Evolutionary conservation across 495 filamentous ascomycete genomes (phyloP).

Genomic region (Neurospora sp.): DNA sequence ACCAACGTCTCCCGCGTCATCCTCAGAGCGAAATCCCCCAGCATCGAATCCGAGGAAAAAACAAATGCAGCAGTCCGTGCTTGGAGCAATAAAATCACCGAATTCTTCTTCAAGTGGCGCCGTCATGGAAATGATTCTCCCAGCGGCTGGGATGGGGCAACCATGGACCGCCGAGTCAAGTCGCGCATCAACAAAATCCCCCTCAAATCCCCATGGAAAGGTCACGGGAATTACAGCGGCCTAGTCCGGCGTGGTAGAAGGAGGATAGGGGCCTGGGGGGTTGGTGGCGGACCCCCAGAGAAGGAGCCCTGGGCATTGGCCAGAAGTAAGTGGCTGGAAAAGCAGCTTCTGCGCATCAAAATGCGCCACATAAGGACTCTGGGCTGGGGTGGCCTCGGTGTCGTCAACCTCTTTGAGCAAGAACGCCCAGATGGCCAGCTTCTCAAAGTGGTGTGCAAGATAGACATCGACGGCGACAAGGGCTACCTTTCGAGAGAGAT

Average conservation of each 20-base stretch:
- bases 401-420: background rate
- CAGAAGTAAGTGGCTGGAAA: background rate
- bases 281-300: background rate
- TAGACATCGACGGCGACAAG: background rate
- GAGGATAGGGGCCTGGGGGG: background rate
- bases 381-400: background rate
- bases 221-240: background rate
- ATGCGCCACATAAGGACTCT: background rate
- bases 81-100: background rate
- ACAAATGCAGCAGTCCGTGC: background rate
- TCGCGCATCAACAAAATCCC: background rate
- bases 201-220: background rate
- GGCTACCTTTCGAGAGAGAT: background rate
- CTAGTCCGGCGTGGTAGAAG: background rate
- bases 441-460: background rate
- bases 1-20: background rate
- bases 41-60: background rate
- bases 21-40: background rate
- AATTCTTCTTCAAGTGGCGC: background rate
- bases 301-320: background rate
- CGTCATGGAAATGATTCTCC: background rate
- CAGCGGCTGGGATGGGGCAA: background rate
- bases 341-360: background rate
- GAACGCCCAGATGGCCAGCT: background rate
- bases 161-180: background rate